Conservation (phyloP, 441 rosid genomes). For the Pelargonium australe region DNA sequence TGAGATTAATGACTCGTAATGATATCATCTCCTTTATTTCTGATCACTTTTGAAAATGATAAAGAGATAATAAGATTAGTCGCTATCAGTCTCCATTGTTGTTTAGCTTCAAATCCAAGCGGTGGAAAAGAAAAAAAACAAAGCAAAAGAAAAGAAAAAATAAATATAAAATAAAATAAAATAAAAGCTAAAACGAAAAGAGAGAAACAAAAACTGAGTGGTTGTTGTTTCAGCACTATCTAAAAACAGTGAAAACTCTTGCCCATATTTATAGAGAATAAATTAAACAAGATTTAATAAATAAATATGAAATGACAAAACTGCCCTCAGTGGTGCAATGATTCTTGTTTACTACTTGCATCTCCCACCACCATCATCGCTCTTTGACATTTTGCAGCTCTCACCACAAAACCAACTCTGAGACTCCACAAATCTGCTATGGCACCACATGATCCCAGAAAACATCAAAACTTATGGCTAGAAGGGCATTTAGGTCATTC, state of each 20-base stretch:
- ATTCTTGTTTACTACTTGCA: too few relatives aligned
- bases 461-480: too few relatives aligned
- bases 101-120: conserved; percentile 5
- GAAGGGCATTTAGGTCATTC: not conserved
- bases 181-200: not conserved
- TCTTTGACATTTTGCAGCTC: too few relatives aligned
- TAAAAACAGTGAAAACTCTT: not conserved
- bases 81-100: conserved; percentile 3
- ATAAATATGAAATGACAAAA: not conserved
- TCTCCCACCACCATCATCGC: too few relatives aligned
- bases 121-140: not conserved
- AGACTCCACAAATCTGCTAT: too few relatives aligned
- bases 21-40: not conserved
- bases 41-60: not conserved
- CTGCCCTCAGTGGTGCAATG: not conserved
- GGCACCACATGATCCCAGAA: too few relatives aligned
- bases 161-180: too few relatives aligned
- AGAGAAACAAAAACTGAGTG: not conserved
- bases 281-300: too few relatives aligned
- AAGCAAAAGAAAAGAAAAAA: not conserved
- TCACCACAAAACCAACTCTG: too few relatives aligned
- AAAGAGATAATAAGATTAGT: not conserved
- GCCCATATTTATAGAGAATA: not conserved
- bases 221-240: not conserved
- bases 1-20: too few relatives aligned